phyloP scores from a whole-genome alignment of 106 monocot genomes.

The Vanilla planifolia region DNA sequence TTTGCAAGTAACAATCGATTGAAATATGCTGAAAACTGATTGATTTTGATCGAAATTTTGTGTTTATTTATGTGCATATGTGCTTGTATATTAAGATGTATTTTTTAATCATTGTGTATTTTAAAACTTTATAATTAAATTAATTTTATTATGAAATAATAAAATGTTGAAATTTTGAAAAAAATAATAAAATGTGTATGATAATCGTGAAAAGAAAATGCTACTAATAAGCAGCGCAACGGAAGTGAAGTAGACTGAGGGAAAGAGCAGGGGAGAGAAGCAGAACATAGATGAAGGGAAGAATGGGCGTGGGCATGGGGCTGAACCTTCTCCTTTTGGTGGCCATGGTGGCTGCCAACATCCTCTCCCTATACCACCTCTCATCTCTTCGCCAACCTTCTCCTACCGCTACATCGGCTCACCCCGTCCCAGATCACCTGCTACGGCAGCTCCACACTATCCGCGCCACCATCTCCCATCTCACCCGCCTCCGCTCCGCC shows the following conservation, averaged over 20 bases:
- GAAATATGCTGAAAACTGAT: too few species aligned
- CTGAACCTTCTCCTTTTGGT: constrained; percentile 57
- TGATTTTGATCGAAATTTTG: too few species aligned
- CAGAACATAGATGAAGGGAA: constrained; percentile 26
- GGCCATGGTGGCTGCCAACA: constrained; percentile 69
- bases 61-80: too few species aligned
- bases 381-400: constrained; percentile 27
- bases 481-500: constrained; percentile 31
- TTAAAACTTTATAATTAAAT: too few species aligned
- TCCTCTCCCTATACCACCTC: constrained; percentile 83
- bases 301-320: constrained; percentile 37
- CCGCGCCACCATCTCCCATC: constrained; percentile 47
- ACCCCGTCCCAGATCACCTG: constrained; percentile 30
- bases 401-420: neutral
- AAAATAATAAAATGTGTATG: too few species aligned
- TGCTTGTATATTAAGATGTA: too few species aligned
- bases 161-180: too few species aligned
- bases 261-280: neutral
- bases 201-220: too few species aligned
- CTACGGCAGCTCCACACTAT: constrained; percentile 41
- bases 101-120: too few species aligned
- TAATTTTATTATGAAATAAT: too few species aligned
- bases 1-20: too few species aligned
- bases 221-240: too few species aligned
- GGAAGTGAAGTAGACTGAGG: constrained; percentile 3